Evolutionary conservation across 139 green algal genomes (phyloP).

Genomic region (Chlorella vulgaris): DNA sequence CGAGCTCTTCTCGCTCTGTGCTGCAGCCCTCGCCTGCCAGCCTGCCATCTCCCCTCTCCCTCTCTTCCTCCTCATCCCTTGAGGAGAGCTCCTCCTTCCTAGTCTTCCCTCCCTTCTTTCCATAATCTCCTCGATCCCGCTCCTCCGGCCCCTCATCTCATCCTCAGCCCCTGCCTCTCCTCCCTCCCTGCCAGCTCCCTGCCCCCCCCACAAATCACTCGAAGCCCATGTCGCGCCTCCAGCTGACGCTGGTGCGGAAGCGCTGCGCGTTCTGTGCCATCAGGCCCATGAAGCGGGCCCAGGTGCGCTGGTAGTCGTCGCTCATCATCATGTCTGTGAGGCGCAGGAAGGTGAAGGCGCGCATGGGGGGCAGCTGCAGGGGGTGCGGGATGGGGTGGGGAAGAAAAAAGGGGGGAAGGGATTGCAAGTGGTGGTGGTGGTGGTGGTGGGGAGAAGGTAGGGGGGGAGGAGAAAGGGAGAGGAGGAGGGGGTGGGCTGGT

Average conservation of each 20-base stretch:
- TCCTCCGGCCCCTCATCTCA: no score
- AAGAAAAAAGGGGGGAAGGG: neutral
- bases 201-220: neutral
- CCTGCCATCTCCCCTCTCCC: no score
- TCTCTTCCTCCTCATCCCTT: no score
- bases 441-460: neutral
- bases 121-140: no score
- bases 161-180: neutral
- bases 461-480: no score
- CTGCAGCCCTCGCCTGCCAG: no score
- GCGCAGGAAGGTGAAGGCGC: slow-evolving; percentile 85
- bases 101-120: no score
- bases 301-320: slow-evolving; percentile 9
- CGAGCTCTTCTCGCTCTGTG: no score
- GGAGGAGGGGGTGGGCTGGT: no score
- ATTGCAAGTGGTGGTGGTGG: neutral
- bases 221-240: slow-evolving; percentile 40
- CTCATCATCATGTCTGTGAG: slow-evolving; percentile 76
- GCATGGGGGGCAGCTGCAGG: slow-evolving; percentile 69
- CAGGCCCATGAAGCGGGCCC: slow-evolving; percentile 6
- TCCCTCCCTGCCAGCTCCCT: neutral
- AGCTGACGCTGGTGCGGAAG: slow-evolving; percentile 30
- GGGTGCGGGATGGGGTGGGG: neutral
- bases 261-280: slow-evolving; percentile 35
- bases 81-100: no score